Evolutionary conservation across 352 stramenopile genomes (phyloP).

Genomic region (Nothophytophthora sp.): DNA sequence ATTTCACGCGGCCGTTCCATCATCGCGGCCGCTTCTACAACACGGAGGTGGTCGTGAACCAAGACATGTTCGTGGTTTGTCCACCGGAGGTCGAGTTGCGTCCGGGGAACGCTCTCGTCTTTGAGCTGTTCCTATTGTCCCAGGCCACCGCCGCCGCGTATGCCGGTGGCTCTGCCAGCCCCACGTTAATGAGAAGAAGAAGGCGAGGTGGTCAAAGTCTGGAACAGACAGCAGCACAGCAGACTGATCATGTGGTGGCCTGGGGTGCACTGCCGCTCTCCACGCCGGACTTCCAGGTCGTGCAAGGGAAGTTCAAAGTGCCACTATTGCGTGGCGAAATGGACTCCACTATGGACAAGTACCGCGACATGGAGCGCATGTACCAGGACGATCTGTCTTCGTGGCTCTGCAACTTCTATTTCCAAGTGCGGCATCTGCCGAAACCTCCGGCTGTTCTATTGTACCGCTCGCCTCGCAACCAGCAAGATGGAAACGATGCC

Average conservation of each 20-base stretch:
- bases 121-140: constrained; percentile 51
- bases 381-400: constrained; percentile 68
- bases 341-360: constrained; percentile 81
- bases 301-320: constrained; percentile 84
- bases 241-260: constrained; percentile 72
- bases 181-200: constrained; percentile 8
- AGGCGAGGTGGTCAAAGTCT: constrained; percentile 11
- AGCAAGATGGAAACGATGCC: neutral
- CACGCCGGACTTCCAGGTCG: constrained; percentile 55
- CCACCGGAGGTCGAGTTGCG: constrained; percentile 57
- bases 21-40: constrained; percentile 88
- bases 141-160: constrained; percentile 6
- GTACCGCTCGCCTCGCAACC: constrained; percentile 6
- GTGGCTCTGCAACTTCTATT: constrained; percentile 92
- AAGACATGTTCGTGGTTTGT: constrained; percentile 82
- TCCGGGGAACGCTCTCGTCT: constrained; percentile 57
- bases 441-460: constrained; percentile 24
- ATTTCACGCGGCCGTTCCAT: constrained; percentile 72
- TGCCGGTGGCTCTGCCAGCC: constrained; percentile 1
- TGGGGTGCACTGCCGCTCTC: constrained; percentile 84
- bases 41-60: constrained; percentile 73
- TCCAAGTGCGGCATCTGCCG: constrained; percentile 61
- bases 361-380: constrained; percentile 65
- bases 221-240: constrained; percentile 14
- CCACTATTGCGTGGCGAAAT: constrained; percentile 85